Conservation (phyloP, 2,329 filamentous ascomycete species). For the Bipolaris victoriae region DNA sequence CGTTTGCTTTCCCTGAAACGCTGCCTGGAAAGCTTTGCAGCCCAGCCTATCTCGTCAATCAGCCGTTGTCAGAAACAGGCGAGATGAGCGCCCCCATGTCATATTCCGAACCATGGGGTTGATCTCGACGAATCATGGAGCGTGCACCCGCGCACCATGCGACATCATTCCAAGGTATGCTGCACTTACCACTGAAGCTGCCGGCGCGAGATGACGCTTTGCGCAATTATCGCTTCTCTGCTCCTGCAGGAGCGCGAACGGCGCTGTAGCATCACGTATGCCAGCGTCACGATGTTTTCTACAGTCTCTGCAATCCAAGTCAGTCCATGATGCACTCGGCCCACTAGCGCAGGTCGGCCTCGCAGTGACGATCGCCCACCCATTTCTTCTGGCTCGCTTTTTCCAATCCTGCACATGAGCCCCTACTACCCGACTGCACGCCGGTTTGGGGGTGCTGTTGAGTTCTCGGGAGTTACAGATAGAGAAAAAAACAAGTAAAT, state of each 20-base stretch:
- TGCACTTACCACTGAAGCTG: slow-evolving; percentile 68
- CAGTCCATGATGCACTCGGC: slow-evolving; percentile 20
- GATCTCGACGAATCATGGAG: slow-evolving; percentile 17
- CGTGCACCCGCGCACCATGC: slow-evolving; percentile 28
- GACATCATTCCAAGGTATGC: slow-evolving; percentile 31
- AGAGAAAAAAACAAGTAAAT: slow-evolving; percentile 6
- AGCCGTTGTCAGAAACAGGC: slow-evolving; percentile 18
- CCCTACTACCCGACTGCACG: slow-evolving; percentile 20
- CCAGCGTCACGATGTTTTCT: slow-evolving; percentile 68
- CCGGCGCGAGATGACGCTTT: slow-evolving; percentile 61
- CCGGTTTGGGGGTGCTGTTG: slow-evolving; percentile 18
- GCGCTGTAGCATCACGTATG: slow-evolving; percentile 68
- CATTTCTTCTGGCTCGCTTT: slow-evolving; percentile 20
- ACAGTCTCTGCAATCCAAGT: slow-evolving; percentile 63
- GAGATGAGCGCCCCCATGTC: slow-evolving; percentile 27
- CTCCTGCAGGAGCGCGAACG: slow-evolving; percentile 51
- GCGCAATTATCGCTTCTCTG: slow-evolving; percentile 34
- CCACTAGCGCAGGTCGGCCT: slow-evolving; percentile 13
- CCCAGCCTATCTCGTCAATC: slow-evolving; percentile 62
- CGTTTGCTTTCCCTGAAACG: slow-evolving; percentile 75
- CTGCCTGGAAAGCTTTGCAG: slow-evolving; percentile 70
- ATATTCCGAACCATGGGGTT: slow-evolving; percentile 22
- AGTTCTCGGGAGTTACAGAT: slow-evolving; percentile 4
- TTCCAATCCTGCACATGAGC: slow-evolving; percentile 11
- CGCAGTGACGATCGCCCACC: slow-evolving; percentile 21